Conservation (phyloP, 495 filamentous ascomycete species). For the Neurospora sp. region DNA sequence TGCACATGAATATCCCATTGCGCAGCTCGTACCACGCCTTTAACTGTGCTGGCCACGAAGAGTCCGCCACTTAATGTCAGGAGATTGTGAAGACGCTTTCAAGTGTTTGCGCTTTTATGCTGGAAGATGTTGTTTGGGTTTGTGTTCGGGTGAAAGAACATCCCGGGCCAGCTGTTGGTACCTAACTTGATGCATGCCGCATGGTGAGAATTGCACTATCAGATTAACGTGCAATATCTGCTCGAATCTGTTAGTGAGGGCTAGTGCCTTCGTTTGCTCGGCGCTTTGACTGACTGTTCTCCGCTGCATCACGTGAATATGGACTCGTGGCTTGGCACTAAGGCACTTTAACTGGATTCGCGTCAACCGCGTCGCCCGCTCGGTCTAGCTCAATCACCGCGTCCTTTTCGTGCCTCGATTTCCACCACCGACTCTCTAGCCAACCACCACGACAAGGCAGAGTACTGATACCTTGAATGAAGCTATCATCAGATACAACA, state of each 20-base stretch:
- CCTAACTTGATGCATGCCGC: not conserved
- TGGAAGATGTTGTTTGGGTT: not conserved
- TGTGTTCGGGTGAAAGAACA: not conserved
- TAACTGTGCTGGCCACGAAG: too few species aligned
- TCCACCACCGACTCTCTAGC: not conserved
- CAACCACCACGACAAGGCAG: not conserved
- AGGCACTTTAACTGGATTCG: constrained; percentile 16
- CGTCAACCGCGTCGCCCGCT: constrained; percentile 18
- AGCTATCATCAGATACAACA: not conserved
- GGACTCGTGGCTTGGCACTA: not conserved
- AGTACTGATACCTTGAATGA: not conserved
- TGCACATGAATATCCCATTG: too few species aligned
- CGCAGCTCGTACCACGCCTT: not conserved
- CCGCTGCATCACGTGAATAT: not conserved
- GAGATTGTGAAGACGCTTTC: not conserved
- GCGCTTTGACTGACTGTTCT: not conserved
- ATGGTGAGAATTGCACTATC: not conserved
- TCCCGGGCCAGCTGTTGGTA: not conserved
- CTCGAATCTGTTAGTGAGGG: not conserved
- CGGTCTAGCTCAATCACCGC: constrained; percentile 9
- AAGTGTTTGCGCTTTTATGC: not conserved
- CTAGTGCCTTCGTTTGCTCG: not conserved
- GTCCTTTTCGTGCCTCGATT: constrained; percentile 21
- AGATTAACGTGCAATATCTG: not conserved
- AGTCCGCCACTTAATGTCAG: not conserved